These are phyloP conservation scores for Nannizziopsis barbatae DNA, from an alignment of 2,329 filamentous ascomycete genomes.

Conservation along the genomic window DNA sequence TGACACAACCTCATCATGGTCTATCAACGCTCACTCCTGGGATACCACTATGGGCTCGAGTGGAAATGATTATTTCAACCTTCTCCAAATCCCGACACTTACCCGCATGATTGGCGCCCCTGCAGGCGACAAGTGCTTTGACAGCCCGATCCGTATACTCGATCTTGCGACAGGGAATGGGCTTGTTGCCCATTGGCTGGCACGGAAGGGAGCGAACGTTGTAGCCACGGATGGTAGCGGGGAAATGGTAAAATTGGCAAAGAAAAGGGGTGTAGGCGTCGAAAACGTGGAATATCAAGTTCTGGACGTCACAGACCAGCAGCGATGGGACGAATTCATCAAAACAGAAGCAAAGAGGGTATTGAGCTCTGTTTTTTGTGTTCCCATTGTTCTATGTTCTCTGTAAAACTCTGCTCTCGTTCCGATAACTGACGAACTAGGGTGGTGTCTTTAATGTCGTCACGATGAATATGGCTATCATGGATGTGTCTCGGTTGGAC, in stretches of 20 bases:
- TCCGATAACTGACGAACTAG: slow-evolving; percentile 14
- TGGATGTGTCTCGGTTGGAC: slow-evolving; percentile 38
- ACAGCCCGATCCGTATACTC: slow-evolving; percentile 23
- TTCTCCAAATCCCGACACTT: slow-evolving; percentile 35
- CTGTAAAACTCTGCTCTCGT: neutral
- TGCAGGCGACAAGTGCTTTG: slow-evolving; percentile 15
- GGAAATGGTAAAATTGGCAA: slow-evolving; percentile 34
- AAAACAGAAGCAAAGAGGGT: slow-evolving; percentile 8
- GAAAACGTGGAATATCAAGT: slow-evolving; percentile 24
- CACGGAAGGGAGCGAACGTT: slow-evolving; percentile 28
- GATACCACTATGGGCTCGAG: slow-evolving; percentile 31
- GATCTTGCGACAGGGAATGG: slow-evolving; percentile 44
- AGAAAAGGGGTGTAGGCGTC: slow-evolving; percentile 13
- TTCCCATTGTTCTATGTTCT: neutral
- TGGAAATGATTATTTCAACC: slow-evolving; percentile 39
- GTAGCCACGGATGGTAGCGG: slow-evolving; percentile 38
- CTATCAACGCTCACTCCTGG: slow-evolving; percentile 36
- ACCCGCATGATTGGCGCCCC: slow-evolving; percentile 25
- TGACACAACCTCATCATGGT: slow-evolving; percentile 25
- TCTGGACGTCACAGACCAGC: slow-evolving; percentile 33
- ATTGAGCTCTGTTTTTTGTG: slow-evolving; percentile 1
- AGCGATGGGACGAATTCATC: slow-evolving; percentile 25
- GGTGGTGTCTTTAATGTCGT: slow-evolving; percentile 33
- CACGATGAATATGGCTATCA: slow-evolving; percentile 42
- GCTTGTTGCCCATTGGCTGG: slow-evolving; percentile 38